These are phyloP conservation scores for Physcomitrellopsis africana DNA, from an alignment of 225 moss, liverwort and hornwort species.

Conservation along the genomic window DNA sequence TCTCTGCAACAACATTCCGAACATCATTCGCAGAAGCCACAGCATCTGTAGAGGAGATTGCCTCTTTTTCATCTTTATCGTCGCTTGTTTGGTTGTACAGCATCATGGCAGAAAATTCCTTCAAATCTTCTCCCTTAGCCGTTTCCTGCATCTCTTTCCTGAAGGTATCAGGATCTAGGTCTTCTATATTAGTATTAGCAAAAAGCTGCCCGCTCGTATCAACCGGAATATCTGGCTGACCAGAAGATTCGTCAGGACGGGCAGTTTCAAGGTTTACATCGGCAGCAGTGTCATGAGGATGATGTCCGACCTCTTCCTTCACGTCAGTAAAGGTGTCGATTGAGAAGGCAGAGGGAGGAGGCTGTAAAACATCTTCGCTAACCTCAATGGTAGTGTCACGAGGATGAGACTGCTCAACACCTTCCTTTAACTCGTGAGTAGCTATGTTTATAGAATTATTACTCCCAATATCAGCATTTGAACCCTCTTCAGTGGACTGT, in stretches of 20 bases:
- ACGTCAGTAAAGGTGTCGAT: constrained; percentile 33
- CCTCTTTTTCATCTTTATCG: constrained; percentile 42
- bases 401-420: constrained; percentile 30
- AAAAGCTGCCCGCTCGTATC: constrained; percentile 31
- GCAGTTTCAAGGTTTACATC: constrained; percentile 23
- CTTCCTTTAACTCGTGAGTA: constrained; percentile 37
- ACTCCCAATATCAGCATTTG: constrained; percentile 30
- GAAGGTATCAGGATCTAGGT: constrained; percentile 59
- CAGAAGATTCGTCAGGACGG: constrained; percentile 45
- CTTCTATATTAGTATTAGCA: constrained; percentile 44
- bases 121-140: constrained; percentile 54
- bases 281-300: constrained; percentile 31
- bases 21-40: constrained; percentile 30
- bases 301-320: constrained; percentile 23
- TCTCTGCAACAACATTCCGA: constrained; percentile 35
- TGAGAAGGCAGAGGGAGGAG: constrained; percentile 47
- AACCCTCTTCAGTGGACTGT: constrained; percentile 36
- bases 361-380: constrained; percentile 38
- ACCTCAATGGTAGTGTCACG: constrained; percentile 34
- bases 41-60: constrained; percentile 29
- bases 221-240: constrained; percentile 37
- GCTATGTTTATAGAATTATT: constrained; percentile 34
- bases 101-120: constrained; percentile 61
- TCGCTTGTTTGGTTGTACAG: constrained; percentile 55
- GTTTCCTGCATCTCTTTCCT: constrained; percentile 66